phyloP scores from a whole-genome alignment of 2,329 filamentous ascomycete genomes.

The Fusarium mangiferae region DNA sequence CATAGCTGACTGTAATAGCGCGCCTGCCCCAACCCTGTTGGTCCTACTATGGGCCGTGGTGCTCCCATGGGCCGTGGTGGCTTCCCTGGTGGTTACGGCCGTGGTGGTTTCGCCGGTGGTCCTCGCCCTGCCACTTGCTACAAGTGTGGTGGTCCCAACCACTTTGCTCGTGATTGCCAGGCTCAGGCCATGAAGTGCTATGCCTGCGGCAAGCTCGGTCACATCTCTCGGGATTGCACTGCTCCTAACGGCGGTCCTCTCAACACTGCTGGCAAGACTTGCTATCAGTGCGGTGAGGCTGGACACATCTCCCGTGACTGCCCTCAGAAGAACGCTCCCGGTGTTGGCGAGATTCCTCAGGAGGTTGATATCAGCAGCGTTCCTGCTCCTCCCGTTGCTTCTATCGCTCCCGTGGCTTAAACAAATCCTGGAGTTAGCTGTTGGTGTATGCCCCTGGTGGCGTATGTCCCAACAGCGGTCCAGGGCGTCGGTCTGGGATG shows the following conservation, averaged over 20 bases:
- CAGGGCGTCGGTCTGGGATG: conserved; percentile 9
- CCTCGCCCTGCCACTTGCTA: conserved; percentile 77
- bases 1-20: conserved; percentile 62
- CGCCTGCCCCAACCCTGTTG: conserved; percentile 82
- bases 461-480: conserved; percentile 20
- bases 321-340: conserved; percentile 72
- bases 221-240: conserved; percentile 94
- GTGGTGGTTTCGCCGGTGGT: conserved; percentile 79
- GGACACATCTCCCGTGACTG: conserved; percentile 98
- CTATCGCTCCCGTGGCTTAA: conserved; percentile 55
- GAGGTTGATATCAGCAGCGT: conserved; percentile 58
- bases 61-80: conserved; percentile 76
- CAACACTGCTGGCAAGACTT: conserved; percentile 97
- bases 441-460: conserved; percentile 10
- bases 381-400: conserved; percentile 58
- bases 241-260: conserved; percentile 95
- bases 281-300: conserved; percentile 95
- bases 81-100: conserved; percentile 69
- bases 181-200: conserved; percentile 99
- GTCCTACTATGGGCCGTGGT: conserved; percentile 70
- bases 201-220: conserved; percentile 92
- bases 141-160: conserved; percentile 88
- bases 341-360: conserved; percentile 56
- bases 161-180: conserved; percentile 98
- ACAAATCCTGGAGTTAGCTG: conserved; percentile 18